Percentiles rank a stretch among this genome's conserved stretches.
Conservation (phyloP, 2,329 filamentous ascomycete species). For the Septoria petroselini region DNA sequence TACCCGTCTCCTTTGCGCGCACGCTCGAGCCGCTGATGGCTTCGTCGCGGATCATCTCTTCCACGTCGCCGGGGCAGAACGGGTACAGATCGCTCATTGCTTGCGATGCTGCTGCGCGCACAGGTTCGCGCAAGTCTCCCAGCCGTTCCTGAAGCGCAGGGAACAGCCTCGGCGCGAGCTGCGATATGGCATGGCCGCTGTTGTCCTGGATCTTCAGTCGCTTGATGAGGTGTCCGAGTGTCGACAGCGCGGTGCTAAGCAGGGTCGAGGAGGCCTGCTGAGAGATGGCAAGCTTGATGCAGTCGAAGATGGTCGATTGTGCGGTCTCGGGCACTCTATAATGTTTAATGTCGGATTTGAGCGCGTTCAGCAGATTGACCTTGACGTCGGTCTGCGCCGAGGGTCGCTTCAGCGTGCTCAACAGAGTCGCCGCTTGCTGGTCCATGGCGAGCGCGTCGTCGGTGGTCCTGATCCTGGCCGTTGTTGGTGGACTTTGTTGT, state of each 20-base stretch:
- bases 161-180: slow-evolving; percentile 65
- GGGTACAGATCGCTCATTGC: slow-evolving; percentile 74
- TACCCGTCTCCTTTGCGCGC: slow-evolving; percentile 76
- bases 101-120: slow-evolving; percentile 69
- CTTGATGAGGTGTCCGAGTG: slow-evolving; percentile 81
- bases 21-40: slow-evolving; percentile 78
- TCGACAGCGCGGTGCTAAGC: slow-evolving; percentile 79
- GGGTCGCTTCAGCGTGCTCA: slow-evolving; percentile 56
- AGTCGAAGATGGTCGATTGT: slow-evolving; percentile 75
- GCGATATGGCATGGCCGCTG: slow-evolving; percentile 63
- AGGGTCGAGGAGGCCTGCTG: slow-evolving; percentile 71
- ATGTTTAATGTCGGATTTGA: slow-evolving; percentile 90
- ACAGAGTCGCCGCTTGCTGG: slow-evolving; percentile 53
- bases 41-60: slow-evolving; percentile 72
- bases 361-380: slow-evolving; percentile 64
- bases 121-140: slow-evolving; percentile 83
- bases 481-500: slow-evolving; percentile 1
- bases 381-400: slow-evolving; percentile 69
- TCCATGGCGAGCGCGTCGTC: slow-evolving; percentile 48
- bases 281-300: slow-evolving; percentile 68
- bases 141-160: slow-evolving; percentile 78
- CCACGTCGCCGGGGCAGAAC: slow-evolving; percentile 68
- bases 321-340: slow-evolving; percentile 76
- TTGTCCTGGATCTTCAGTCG: slow-evolving; percentile 82
- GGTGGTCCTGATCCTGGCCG: not conserved